phyloP scores from a whole-genome alignment of 306 rosid species.

The Vachellia pachyceras region DNA sequence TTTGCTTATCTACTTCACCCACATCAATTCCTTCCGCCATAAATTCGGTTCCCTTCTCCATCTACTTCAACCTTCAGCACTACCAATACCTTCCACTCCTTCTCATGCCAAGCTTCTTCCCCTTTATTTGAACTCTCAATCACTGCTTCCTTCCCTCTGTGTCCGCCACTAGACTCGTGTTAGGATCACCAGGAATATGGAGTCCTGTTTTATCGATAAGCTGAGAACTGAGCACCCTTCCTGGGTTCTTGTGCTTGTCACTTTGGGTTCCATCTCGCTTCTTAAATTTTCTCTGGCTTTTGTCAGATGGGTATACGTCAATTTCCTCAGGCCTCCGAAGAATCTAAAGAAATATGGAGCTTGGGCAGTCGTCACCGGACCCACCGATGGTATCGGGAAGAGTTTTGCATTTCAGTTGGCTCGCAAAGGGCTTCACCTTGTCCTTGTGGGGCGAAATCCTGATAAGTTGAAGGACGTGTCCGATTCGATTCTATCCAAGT shows the following conservation, averaged over 20 bases:
- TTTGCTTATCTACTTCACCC: slow-evolving; percentile 80
- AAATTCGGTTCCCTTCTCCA: slow-evolving; percentile 1
- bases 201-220: slow-evolving; percentile 34
- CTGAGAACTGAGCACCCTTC: slow-evolving; percentile 65
- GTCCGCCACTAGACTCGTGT: background rate
- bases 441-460: slow-evolving; percentile 83
- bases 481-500: slow-evolving; percentile 65
- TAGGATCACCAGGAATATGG: slow-evolving; percentile 42
- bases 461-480: slow-evolving; percentile 77
- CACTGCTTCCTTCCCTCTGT: background rate
- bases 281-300: slow-evolving; percentile 48
- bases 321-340: slow-evolving; percentile 71
- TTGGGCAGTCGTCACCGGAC: slow-evolving; percentile 80
- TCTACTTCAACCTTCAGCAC: background rate
- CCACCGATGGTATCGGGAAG: slow-evolving; percentile 83
- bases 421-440: slow-evolving; percentile 67
- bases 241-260: slow-evolving; percentile 54
- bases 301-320: slow-evolving; percentile 71
- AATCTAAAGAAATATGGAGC: slow-evolving; percentile 75
- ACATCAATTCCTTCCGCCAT: background rate
- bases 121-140: background rate
- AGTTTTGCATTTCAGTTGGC: slow-evolving; percentile 81
- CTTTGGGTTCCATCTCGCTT: slow-evolving; percentile 52
- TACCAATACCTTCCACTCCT: background rate
- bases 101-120: background rate